A percentile compares a stretch with the other conserved stretches of the same genome.
Conservation (phyloP, 345 rosid species). For the Microthlaspi erraticum region DNA sequence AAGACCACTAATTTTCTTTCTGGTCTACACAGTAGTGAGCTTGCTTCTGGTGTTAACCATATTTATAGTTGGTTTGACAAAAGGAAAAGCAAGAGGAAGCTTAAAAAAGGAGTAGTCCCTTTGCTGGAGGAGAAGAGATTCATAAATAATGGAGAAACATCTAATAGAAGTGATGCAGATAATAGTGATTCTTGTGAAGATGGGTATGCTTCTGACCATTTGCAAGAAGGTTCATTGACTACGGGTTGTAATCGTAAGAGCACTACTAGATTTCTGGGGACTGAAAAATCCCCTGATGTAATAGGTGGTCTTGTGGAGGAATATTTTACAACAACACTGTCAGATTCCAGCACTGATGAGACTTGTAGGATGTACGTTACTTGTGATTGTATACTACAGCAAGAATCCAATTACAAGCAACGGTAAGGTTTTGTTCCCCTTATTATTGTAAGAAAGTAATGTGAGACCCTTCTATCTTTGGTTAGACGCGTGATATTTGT, state of each 20-base stretch:
- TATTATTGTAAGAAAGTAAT: slow-evolving; percentile 16
- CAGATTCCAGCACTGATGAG: slow-evolving; percentile 65
- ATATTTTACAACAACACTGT: slow-evolving; percentile 60
- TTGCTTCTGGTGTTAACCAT: slow-evolving; percentile 48
- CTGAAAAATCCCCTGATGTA: slow-evolving; percentile 43
- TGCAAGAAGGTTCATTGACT: slow-evolving; percentile 38
- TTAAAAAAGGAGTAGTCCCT: slow-evolving; percentile 61
- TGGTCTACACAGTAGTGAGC: slow-evolving; percentile 49
- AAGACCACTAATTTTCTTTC: slow-evolving; percentile 41
- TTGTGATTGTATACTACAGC: slow-evolving; percentile 75
- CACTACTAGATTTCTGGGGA: slow-evolving; percentile 37
- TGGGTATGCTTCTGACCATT: slow-evolving; percentile 28
- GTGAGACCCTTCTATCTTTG: slow-evolving; percentile 22
- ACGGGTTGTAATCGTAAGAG: slow-evolving; percentile 23
- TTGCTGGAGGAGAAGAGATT: slow-evolving; percentile 52
- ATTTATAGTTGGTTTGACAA: slow-evolving; percentile 57
- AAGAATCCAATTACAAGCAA: slow-evolving; percentile 58
- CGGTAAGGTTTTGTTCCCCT: slow-evolving; percentile 51
- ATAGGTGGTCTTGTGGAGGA: slow-evolving; percentile 63
- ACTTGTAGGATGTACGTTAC: slow-evolving; percentile 58
- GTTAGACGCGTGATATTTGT: slow-evolving; percentile 22
- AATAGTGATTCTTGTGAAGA: slow-evolving; percentile 42
- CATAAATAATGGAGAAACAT: slow-evolving; percentile 44
- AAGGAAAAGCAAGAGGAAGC: slow-evolving; percentile 60
- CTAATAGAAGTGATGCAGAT: slow-evolving; percentile 49